Evolutionary conservation across 257 asterid genomes (phyloP).

Genomic region (Schizonepeta tenuifolia): DNA sequence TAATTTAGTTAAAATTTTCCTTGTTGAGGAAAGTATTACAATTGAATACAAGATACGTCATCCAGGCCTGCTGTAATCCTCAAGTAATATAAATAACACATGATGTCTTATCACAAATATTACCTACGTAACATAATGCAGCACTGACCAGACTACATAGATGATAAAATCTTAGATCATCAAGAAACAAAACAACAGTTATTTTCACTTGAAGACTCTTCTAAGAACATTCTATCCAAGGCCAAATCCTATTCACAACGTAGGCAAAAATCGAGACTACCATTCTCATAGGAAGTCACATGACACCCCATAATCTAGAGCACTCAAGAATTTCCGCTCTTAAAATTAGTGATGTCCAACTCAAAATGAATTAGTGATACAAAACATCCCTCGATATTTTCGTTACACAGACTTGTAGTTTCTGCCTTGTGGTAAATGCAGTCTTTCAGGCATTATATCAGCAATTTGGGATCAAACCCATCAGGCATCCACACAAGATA

Average conservation of each 20-base stretch:
- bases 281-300: neutral
- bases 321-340: neutral
- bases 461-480: neutral
- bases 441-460: neutral
- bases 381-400: neutral
- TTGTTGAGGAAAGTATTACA: neutral
- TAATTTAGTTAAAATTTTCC: neutral
- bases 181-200: neutral
- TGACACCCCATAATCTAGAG: no score
- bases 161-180: neutral
- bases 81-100: neutral
- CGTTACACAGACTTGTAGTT: neutral
- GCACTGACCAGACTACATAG: no score
- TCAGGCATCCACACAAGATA: neutral
- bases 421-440: no score
- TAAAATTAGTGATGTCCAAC: neutral
- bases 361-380: neutral
- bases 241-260: no score
- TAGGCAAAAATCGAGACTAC: no score
- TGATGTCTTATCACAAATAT: neutral
- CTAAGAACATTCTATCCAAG: neutral
- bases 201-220: neutral
- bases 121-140: neutral
- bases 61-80: neutral
- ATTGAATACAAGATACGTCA: neutral